Conservation (phyloP, 768 basidiomycete species). For the Clitopilus hobsonii region DNA sequence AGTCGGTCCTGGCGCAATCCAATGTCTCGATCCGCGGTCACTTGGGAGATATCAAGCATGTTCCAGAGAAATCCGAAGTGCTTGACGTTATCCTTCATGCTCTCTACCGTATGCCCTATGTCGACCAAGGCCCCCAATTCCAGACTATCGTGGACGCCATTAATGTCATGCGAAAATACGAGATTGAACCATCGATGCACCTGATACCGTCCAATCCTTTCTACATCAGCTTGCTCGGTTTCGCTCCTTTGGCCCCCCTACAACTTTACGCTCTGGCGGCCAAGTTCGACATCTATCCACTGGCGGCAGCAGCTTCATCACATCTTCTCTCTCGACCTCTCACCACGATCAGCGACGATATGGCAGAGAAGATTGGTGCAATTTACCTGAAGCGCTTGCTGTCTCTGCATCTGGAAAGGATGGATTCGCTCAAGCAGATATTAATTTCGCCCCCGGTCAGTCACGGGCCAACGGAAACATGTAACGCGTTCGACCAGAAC, state of each 20-base stretch:
- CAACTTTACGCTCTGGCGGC: constrained; percentile 35
- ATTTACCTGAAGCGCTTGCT: constrained; percentile 23
- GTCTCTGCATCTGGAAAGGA: constrained; percentile 17
- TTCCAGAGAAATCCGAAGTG: constrained; percentile 37
- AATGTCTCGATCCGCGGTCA: neutral
- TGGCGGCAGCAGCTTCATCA: constrained; percentile 28
- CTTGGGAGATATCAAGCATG: constrained; percentile 16
- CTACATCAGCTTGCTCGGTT: constrained; percentile 19
- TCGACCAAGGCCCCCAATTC: constrained; percentile 45
- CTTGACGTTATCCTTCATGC: constrained; percentile 52
- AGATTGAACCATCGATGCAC: constrained; percentile 13
- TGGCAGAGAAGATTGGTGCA: constrained; percentile 20
- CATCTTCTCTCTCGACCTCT: constrained; percentile 21
- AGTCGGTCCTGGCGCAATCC: constrained; percentile 7
- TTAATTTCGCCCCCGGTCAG: constrained; percentile 24
- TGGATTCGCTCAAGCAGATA: constrained; percentile 20
- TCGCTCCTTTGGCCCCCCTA: constrained; percentile 26
- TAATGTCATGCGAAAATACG: constrained; percentile 19
- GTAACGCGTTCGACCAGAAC: constrained; percentile 27
- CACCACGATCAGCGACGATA: constrained; percentile 18
- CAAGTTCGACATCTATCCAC: constrained; percentile 23
- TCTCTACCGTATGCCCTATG: constrained; percentile 42
- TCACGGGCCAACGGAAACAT: constrained; percentile 22
- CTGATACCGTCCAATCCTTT: constrained; percentile 21
- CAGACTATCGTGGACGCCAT: constrained; percentile 37